Base-by-base conservation (phyloP, 306 rosid genomes). In the Vigna unguiculata region DNA sequence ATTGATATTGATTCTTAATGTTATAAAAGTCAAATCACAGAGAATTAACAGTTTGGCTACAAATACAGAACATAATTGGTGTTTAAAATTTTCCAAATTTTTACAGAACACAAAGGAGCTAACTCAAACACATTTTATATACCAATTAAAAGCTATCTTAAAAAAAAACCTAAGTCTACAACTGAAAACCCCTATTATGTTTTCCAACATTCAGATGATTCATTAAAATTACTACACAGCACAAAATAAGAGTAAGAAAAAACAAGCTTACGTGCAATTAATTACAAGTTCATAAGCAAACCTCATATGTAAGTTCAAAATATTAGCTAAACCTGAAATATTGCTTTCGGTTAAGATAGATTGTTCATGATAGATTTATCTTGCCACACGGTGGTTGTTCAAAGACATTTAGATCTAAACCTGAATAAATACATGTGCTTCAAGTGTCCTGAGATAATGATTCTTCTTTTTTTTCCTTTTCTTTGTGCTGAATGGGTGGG, bases 301-400 rank as follows among this genome's bases (percentile, higher is more conserved):
- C 64, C 61, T 81, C 63, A 71, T 51, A 64, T 63, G 32, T 30
- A 53, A 64, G 51, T 53, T 43, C 58, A 64, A 65, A 41, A 52
- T 47, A 76, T 70, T 22, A 75, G 46, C 24, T 7, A 22, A 7
- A 51, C 24, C 66, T n/a, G 52, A 45, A 25, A 47, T 77, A 20
- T 46, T 58, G 52, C 51, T 19, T 52, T 28, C 72, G 40, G 20
- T 43, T 36, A 58, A 60, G 63, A 59, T 64, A 16, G 13, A 12
- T 9, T 49, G 53, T 63, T 28, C 58, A 45, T 16, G 17, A 45
- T 71, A 75, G 52, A 9, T 22, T 30, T 46, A 63, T 30, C 28
- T 24, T 41, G 21, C 57, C 40, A 51, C 68, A 66, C 47, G 57
- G 2, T 60, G 40, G 21, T 71, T 80, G 69, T 22, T 21, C 52